phyloP scores from a whole-genome alignment of 1,284 basidiomycete species.

The Erythrobasidium hasegawianum region DNA sequence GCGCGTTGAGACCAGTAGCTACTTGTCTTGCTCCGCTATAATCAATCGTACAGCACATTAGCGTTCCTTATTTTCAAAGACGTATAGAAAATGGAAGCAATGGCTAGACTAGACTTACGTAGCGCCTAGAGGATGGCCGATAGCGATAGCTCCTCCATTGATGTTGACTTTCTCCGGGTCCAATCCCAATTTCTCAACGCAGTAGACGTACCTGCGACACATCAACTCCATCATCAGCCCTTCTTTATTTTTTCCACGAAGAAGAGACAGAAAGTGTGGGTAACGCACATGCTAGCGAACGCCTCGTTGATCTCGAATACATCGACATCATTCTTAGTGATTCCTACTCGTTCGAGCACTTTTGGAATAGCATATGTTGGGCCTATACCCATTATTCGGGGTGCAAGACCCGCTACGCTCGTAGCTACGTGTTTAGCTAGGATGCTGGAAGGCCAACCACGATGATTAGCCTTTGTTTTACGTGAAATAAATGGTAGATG shows the following conservation, averaged over 20 bases:
- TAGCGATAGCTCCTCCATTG: conserved; percentile 53
- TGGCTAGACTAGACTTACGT: too few relatives aligned
- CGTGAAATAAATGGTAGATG: too few relatives aligned
- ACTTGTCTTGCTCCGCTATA: conserved; percentile 69
- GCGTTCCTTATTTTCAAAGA: too few relatives aligned
- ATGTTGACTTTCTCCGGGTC: conserved; percentile 69
- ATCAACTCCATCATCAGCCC: too few relatives aligned
- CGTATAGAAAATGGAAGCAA: too few relatives aligned
- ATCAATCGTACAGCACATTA: not conserved
- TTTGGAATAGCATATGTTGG: conserved; percentile 66
- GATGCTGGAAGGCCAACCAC: conserved; percentile 52
- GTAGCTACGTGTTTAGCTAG: conserved; percentile 76
- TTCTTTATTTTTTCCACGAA: too few relatives aligned
- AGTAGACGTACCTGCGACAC: conserved; percentile 59
- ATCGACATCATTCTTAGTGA: conserved; percentile 68
- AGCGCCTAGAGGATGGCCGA: conserved; percentile 52
- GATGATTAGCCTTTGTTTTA: too few relatives aligned
- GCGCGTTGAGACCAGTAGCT: conserved; percentile 78
- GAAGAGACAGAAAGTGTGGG: conserved; percentile 52
- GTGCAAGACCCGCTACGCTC: conserved; percentile 60
- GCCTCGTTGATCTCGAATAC: conserved; percentile 87
- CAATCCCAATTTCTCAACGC: conserved; percentile 66
- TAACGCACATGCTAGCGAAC: conserved; percentile 73
- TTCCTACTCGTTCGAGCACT: conserved; percentile 62
- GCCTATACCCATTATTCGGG: conserved; percentile 63